phyloP scores from a whole-genome alignment of 2,329 filamentous ascomycete species.

The Hymenoscyphus linearis region DNA sequence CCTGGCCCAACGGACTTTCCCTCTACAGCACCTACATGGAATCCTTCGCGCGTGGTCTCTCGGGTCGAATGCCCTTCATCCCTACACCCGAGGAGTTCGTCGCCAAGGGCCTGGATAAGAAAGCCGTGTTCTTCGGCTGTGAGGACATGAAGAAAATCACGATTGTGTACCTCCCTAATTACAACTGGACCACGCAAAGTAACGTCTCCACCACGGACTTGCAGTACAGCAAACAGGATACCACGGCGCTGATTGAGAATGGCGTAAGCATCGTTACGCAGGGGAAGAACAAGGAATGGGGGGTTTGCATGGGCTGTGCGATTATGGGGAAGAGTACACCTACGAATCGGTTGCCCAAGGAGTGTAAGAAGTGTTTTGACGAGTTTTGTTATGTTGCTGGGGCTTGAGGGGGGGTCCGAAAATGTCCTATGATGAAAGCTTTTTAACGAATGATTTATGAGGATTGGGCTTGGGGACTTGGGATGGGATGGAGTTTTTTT shows the following conservation, averaged over 20 bases:
- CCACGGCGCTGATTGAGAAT: slow-evolving; percentile 37
- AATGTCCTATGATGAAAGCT: too few relatives aligned
- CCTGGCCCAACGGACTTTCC: slow-evolving; percentile 41
- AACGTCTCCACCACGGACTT: slow-evolving; percentile 32
- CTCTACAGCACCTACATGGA: slow-evolving; percentile 31
- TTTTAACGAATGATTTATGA: too few relatives aligned
- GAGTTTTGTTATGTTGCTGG: slow-evolving; percentile 34
- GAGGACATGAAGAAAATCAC: slow-evolving; percentile 23
- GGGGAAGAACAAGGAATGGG: slow-evolving; percentile 32
- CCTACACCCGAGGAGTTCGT: slow-evolving; percentile 34
- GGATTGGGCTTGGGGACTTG: too few relatives aligned
- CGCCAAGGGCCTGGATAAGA: slow-evolving; percentile 24
- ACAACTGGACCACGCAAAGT: slow-evolving; percentile 33
- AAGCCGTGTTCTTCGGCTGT: slow-evolving; percentile 41
- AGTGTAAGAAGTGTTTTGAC: slow-evolving; percentile 36
- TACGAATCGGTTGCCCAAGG: slow-evolving; percentile 29
- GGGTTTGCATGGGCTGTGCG: slow-evolving; percentile 39
- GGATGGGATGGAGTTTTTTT: too few relatives aligned
- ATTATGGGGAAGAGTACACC: slow-evolving; percentile 33
- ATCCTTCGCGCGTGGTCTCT: slow-evolving; percentile 15
- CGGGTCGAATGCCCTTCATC: slow-evolving; percentile 42
- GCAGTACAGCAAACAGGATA: slow-evolving; percentile 33
- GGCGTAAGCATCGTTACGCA: slow-evolving; percentile 36
- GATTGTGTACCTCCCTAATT: slow-evolving; percentile 38
- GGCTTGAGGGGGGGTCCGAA: too few relatives aligned